Evolutionary conservation across 1,284 basidiomycete genomes (phyloP), one percentile per base, ranked within the genome.

Genomic region (Sanghuangporus baumii): DNA sequence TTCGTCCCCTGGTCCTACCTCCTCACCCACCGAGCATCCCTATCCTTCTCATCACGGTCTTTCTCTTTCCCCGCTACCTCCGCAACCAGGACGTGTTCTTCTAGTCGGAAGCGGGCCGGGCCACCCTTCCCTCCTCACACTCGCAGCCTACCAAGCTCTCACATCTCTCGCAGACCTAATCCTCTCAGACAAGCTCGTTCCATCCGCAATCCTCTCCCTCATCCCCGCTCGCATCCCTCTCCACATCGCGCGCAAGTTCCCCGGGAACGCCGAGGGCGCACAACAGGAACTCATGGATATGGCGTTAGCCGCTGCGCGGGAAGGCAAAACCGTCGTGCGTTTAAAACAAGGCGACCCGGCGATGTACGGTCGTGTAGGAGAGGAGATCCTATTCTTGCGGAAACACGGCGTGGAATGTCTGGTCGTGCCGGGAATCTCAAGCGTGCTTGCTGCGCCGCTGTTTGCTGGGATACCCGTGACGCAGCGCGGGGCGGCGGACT

Each of bases 291-390:
- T 98, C 78, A 96, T 98, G 91, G 84, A 91, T 66, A 85, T 89
- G 8, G 96, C 94, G 0, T 78, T 97, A 2, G 88, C 90, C 57
- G 94, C 88, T 9, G 94, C 93, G 0, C 78, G 76, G 37, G 80
- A 81, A 9, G 96, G 96, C 0, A 78, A 94, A 69, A 90, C 86
- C 2, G 95, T 99, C 37, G 91, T 99, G 23, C 81, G 96, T 41
- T 89, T 91, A 14, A 98, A 99, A 76, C 96, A 98, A 79, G 96
- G 96, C 34, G 96, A 98, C 73, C 96, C 96, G 1, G 91, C 92
- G 36, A 86, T 99, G 0, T 99, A 97, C 71, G 96, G 94, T 2
- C 86, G 96, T 23, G 92, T 91, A 0, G 95, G 95, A 11, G 96
- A 98, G 73, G 96, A 99, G 74, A 86, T 98, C 1, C 79, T 98